A percentile compares a stretch with the other conserved stretches of the same genome.
Evolutionary conservation across 2,329 filamentous ascomycete species (phyloP).

Genomic region (Didymella keratinophila): DNA sequence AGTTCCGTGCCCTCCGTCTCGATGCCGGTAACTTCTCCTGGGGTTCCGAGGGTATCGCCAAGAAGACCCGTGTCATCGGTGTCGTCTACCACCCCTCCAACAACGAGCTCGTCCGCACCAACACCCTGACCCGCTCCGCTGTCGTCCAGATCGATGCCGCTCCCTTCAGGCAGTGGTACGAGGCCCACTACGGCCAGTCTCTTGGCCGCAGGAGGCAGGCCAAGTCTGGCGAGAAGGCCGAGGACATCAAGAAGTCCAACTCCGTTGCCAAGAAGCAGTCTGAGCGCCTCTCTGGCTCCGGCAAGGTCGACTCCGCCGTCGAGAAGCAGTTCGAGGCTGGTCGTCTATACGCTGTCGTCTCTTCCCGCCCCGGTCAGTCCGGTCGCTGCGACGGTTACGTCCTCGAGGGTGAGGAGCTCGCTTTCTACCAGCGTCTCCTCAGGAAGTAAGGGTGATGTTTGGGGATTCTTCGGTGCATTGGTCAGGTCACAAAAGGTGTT

Average conservation of each 20-base stretch:
- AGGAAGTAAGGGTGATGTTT: constrained; percentile 78
- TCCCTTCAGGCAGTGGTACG: constrained; percentile 99
- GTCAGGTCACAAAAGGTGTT: constrained; percentile 53
- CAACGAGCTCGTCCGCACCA: constrained; percentile 99
- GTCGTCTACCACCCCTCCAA: constrained; percentile 99
- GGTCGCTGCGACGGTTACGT: constrained; percentile 97
- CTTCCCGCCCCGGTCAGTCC: constrained; percentile 94
- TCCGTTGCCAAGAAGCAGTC: constrained; percentile 96
- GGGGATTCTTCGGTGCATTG: constrained; percentile 52
- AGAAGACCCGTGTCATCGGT: constrained; percentile 98
- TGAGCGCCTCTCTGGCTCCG: constrained; percentile 77
- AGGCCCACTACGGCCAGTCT: constrained; percentile 96
- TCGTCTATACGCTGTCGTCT: constrained; percentile 92
- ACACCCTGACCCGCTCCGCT: constrained; percentile 99
- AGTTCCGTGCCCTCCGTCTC: constrained; percentile 98
- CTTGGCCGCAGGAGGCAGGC: constrained; percentile 91
- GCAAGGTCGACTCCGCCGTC: constrained; percentile 91
- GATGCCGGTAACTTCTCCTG: constrained; percentile 99
- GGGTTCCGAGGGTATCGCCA: constrained; percentile 96
- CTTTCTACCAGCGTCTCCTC: constrained; percentile 99
- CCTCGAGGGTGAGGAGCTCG: constrained; percentile 98
- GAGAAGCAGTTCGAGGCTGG: constrained; percentile 99
- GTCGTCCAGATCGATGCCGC: constrained; percentile 99
- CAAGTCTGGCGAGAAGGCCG: constrained; percentile 72
- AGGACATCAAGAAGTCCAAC: constrained; percentile 98